These are phyloP conservation scores for Colletotrichum scovillei DNA, from an alignment of 2,329 filamentous ascomycete species.

Conservation along the genomic window DNA sequence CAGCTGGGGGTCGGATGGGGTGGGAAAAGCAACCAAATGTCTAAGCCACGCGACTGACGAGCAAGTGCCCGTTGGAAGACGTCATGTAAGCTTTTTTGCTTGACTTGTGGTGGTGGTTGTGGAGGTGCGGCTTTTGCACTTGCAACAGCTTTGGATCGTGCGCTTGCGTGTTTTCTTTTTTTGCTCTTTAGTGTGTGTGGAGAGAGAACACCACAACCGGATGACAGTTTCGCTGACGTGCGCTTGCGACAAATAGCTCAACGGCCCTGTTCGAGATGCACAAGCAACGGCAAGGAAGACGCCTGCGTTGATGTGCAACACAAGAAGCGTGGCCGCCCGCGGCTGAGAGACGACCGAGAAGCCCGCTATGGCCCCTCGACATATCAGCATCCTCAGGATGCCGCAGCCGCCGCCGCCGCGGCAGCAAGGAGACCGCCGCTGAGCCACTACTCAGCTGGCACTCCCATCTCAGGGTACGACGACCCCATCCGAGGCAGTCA, in stretches of 20 bases:
- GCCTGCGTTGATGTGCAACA: constrained; percentile 86
- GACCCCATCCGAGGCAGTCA: constrained; percentile 57
- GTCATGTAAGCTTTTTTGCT: not conserved
- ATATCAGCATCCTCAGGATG: constrained; percentile 58
- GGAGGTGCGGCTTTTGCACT: not conserved
- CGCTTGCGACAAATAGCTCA: constrained; percentile 62
- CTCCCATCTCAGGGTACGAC: constrained; percentile 57
- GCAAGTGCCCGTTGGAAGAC: constrained; percentile 21
- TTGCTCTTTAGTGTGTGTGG: no score
- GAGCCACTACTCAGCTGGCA: constrained; percentile 61
- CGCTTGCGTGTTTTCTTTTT: not conserved
- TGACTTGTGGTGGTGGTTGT: not conserved
- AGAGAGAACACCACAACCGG: not conserved
- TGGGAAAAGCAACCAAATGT: not conserved
- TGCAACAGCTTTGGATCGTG: not conserved
- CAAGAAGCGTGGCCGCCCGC: constrained; percentile 84
- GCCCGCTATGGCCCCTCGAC: constrained; percentile 65
- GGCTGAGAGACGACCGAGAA: constrained; percentile 79
- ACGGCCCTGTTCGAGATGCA: constrained; percentile 81
- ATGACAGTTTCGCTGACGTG: constrained; percentile 27
- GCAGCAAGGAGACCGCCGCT: constrained; percentile 56
- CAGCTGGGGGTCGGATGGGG: not conserved
- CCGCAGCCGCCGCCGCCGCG: constrained; percentile 48
- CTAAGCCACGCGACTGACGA: constrained; percentile 20
- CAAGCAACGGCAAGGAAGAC: constrained; percentile 83